phyloP scores from a whole-genome alignment of 2,329 filamentous ascomycete genomes.

The Aspergillus tanneri region DNA sequence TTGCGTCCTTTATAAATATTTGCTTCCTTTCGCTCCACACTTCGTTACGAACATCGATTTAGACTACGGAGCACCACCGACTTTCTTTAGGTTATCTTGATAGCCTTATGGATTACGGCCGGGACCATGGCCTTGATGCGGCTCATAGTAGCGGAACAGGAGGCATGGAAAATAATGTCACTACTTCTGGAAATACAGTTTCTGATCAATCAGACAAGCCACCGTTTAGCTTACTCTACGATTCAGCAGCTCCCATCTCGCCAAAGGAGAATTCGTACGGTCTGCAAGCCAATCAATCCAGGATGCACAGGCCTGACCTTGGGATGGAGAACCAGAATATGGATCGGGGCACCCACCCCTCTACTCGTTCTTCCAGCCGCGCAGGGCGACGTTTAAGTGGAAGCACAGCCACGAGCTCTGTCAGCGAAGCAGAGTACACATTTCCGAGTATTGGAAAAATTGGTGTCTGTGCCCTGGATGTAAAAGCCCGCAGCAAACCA shows the following conservation, averaged over 20 bases:
- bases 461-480: conserved; percentile 90
- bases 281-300: conserved; percentile 17
- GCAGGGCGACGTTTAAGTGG: conserved; percentile 75
- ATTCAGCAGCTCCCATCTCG: conserved; percentile 19
- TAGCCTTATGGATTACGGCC: background rate
- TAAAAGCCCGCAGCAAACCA: conserved; percentile 94
- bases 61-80: too few relatives aligned
- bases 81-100: background rate
- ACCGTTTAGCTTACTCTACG: conserved; percentile 17
- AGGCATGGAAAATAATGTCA: conserved; percentile 5
- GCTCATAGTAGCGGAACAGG: conserved; percentile 6
- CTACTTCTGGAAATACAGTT: conserved; percentile 1
- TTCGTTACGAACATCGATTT: too few relatives aligned
- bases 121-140: background rate
- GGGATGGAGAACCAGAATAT: conserved; percentile 39
- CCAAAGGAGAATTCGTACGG: conserved; percentile 10
- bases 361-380: conserved; percentile 61
- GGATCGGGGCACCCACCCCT: conserved; percentile 28
- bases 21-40: too few relatives aligned
- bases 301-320: conserved; percentile 21
- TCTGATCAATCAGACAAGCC: conserved; percentile 17
- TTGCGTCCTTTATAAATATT: too few relatives aligned
- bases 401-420: conserved; percentile 77
- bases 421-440: conserved; percentile 60
- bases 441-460: conserved; percentile 61